These are phyloP conservation scores for Mortierella sp. DNA, from an alignment of 371 early-diverging fungal species.

Conservation along the genomic window DNA sequence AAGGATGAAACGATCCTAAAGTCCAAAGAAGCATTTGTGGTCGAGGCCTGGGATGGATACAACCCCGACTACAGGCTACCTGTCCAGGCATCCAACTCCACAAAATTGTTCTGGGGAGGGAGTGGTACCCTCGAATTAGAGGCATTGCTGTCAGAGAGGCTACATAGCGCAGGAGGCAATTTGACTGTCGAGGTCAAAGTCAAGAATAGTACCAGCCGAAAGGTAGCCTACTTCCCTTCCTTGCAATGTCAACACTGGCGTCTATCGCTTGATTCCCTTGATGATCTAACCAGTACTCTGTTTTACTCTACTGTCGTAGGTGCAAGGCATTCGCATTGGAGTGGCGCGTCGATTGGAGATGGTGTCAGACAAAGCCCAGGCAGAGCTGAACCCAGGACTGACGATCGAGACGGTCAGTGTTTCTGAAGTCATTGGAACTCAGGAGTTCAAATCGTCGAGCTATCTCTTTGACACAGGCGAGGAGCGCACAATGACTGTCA, in stretches of 20 bases:
- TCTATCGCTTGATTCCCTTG: neutral
- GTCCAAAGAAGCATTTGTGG: slow-evolving; percentile 67
- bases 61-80: slow-evolving; percentile 55
- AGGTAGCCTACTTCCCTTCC: slow-evolving; percentile 38
- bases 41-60: slow-evolving; percentile 65
- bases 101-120: slow-evolving; percentile 64
- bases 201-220: slow-evolving; percentile 62
- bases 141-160: slow-evolving; percentile 57
- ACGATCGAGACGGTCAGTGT: slow-evolving; percentile 58
- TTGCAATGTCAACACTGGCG: neutral
- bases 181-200: slow-evolving; percentile 65
- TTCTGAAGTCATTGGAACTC: slow-evolving; percentile 61
- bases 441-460: slow-evolving; percentile 64
- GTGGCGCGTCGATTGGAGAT: slow-evolving; percentile 62
- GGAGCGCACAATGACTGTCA: slow-evolving; percentile 62
- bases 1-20: slow-evolving; percentile 63
- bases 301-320: slow-evolving; percentile 42
- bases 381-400: slow-evolving; percentile 48
- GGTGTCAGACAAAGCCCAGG: slow-evolving; percentile 58
- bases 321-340: slow-evolving; percentile 66
- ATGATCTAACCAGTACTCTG: neutral
- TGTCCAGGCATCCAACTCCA: slow-evolving; percentile 56
- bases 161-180: slow-evolving; percentile 65
- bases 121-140: slow-evolving; percentile 61
- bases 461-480: slow-evolving; percentile 70